Evolutionary conservation across 441 rosid genomes (phyloP).

Genomic region (Brassica balearica): DNA sequence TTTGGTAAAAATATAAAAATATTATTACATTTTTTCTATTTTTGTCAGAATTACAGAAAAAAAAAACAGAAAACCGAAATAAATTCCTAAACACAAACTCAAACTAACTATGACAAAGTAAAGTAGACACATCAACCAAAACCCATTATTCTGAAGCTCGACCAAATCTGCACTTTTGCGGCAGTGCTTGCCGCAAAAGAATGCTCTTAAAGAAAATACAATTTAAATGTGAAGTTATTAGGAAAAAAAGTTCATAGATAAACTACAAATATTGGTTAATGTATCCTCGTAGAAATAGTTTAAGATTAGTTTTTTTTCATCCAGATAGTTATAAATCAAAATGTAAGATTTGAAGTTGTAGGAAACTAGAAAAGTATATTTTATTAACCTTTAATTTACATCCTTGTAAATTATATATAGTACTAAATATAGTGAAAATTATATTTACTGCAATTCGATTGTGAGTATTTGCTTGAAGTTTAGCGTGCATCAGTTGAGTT

Average conservation of each 20-base stretch:
- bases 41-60: too few relatives aligned
- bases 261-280: neutral
- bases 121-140: too few relatives aligned
- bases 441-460: neutral
- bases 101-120: too few relatives aligned
- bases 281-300: neutral
- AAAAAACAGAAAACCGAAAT: too few relatives aligned
- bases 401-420: conserved; percentile 1
- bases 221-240: neutral
- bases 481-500: neutral
- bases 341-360: neutral
- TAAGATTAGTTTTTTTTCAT: neutral
- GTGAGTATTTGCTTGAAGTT: neutral
- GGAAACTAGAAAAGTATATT: neutral
- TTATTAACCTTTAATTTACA: neutral
- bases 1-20: too few relatives aligned
- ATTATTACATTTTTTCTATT: too few relatives aligned
- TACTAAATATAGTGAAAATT: neutral
- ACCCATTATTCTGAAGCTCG: too few relatives aligned
- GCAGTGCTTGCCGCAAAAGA: too few relatives aligned
- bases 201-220: too few relatives aligned
- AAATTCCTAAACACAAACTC: too few relatives aligned
- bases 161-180: too few relatives aligned
- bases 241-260: neutral
- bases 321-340: neutral